phyloP scores from a whole-genome alignment of 1,284 basidiomycete species.

The Puccinia novopanici region DNA sequence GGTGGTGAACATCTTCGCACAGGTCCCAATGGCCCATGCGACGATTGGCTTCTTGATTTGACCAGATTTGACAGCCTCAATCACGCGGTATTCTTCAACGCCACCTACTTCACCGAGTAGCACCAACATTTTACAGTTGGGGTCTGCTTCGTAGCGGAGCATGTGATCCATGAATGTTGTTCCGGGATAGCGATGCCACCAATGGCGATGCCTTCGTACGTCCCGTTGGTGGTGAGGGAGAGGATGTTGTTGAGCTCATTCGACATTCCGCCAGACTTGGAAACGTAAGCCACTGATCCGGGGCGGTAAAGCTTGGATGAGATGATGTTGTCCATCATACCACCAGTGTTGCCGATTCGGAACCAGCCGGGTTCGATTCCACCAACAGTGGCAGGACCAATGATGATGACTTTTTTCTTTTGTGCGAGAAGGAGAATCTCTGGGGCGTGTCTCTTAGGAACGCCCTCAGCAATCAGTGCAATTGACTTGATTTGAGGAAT shows the following conservation, averaged over 20 bases:
- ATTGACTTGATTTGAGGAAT: slow-evolving; percentile 74
- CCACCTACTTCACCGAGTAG: slow-evolving; percentile 98
- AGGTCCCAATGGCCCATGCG: slow-evolving; percentile 98
- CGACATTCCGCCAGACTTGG: slow-evolving; percentile 99
- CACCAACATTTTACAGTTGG: slow-evolving; percentile 97
- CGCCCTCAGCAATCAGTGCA: slow-evolving; percentile 96
- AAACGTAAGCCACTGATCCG: slow-evolving; percentile 96
- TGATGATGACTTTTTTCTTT: slow-evolving; percentile 86
- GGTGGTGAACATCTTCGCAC: slow-evolving; percentile 99
- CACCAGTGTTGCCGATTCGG: slow-evolving; percentile 98
- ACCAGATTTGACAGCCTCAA: slow-evolving; percentile 92
- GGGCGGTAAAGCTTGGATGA: slow-evolving; percentile 97
- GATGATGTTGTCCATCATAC: slow-evolving; percentile 99
- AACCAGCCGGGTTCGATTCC: slow-evolving; percentile 99
- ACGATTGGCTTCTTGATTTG: slow-evolving; percentile 97
- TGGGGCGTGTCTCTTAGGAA: slow-evolving; percentile 93
- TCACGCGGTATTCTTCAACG: slow-evolving; percentile 98
- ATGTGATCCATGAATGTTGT: slow-evolving; percentile 99
- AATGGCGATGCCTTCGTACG: slow-evolving; percentile 99
- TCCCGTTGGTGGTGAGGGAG: slow-evolving; percentile 94
- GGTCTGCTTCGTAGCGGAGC: slow-evolving; percentile 93
- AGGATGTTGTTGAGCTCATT: slow-evolving; percentile 99
- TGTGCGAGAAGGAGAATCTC: slow-evolving; percentile 90
- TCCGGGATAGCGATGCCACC: slow-evolving; percentile 97
- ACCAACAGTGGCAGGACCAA: slow-evolving; percentile 97